Base-by-base conservation (phyloP, 2,329 filamentous ascomycete species). In the Metarhizium anisopliae region DNA sequence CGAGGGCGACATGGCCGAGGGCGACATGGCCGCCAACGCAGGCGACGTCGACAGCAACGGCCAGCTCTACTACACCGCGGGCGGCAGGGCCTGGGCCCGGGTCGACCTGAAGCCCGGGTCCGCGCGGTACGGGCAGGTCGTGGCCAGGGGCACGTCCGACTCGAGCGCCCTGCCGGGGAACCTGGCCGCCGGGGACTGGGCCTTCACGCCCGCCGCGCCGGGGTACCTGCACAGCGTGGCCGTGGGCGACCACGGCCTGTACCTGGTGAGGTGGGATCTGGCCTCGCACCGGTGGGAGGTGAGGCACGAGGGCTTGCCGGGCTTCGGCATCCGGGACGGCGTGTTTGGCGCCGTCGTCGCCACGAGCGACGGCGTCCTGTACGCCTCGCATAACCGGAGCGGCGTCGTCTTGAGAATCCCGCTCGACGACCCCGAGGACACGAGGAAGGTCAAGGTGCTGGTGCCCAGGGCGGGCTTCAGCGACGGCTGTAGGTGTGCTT, bases 1-100 rank as follows among this genome's bases (percentile, higher is more conserved):
- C 13, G 5, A 40, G 25, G 50, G 52, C 14, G 32, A 43, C 11
- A 32, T 40, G 16, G 32, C 11, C 20, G 53, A 40, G 25, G 50
- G 52, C 14, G 32, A 43, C 11, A 32, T 40, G 16, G 32, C 11
- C 20, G 53, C 42, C 38, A 53, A 55, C 47, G 47, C 50, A 14
- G 56, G 56, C 18, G 56, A 51, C 47, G 14, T 58, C 42, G 56
- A 58, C 56, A n/a, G 8, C 18, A 4, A 38, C 35, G 56, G 53
- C 2, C 45, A 40, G 10, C 55, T 53, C 53, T 55, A 35, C 50
- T 51, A 36, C 51, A 52, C 42, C 51, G 35, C 30, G 36, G 30
- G 20, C 20, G 56, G 56, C 20, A 8, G 8, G 13, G 20, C 25
- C 30, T 54, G 51, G 53, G 36, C n/a, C 47, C 35, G 25, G 14